These are phyloP conservation scores for Anisodus acutangulus DNA, from an alignment of 257 asterid genomes.

Conservation along the genomic window DNA sequence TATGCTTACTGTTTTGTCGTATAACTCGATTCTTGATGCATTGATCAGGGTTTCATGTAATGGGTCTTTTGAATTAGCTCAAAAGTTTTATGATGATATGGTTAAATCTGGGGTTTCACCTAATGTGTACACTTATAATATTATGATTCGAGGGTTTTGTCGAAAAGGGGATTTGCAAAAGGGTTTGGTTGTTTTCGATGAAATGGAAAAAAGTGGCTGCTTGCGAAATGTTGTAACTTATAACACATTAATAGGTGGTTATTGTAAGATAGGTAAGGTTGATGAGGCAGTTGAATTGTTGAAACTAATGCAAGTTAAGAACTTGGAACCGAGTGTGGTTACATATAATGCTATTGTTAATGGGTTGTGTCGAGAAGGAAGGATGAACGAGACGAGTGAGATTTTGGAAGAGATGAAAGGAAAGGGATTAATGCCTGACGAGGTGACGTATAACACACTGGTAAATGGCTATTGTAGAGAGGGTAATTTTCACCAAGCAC, in stretches of 20 bases:
- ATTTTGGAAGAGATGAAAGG: conserved; percentile 65
- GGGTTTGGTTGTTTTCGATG: conserved; percentile 55
- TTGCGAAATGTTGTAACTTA: conserved; percentile 74
- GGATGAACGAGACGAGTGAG: conserved; percentile 62
- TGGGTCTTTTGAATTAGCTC: conserved; percentile 52
- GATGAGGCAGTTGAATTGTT: conserved; percentile 49
- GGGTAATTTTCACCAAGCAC: conserved; percentile 83
- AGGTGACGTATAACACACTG: conserved; percentile 77
- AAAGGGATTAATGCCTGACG: conserved; percentile 69
- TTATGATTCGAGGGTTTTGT: conserved; percentile 77
- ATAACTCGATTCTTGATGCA: conserved; percentile 75
- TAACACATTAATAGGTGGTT: conserved; percentile 72
- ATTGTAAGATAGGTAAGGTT: conserved; percentile 63
- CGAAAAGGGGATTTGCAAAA: conserved; percentile 50
- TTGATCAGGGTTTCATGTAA: conserved; percentile 47
- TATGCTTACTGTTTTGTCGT: conserved; percentile 75
- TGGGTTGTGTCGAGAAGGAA: conserved; percentile 77
- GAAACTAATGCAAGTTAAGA: conserved; percentile 58
- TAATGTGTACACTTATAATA: conserved; percentile 75
- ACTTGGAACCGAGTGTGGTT: conserved; percentile 71
- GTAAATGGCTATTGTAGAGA: conserved; percentile 80
- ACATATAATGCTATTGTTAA: conserved; percentile 71
- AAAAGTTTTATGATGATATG: conserved; percentile 59
- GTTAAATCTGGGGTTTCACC: conserved; percentile 60
- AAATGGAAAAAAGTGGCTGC: conserved; percentile 71